Percentiles rank a stretch among this genome's conserved stretches.
Conservation (phyloP, 2,329 filamentous ascomycete genomes). For the Diaporthe destruens region DNA sequence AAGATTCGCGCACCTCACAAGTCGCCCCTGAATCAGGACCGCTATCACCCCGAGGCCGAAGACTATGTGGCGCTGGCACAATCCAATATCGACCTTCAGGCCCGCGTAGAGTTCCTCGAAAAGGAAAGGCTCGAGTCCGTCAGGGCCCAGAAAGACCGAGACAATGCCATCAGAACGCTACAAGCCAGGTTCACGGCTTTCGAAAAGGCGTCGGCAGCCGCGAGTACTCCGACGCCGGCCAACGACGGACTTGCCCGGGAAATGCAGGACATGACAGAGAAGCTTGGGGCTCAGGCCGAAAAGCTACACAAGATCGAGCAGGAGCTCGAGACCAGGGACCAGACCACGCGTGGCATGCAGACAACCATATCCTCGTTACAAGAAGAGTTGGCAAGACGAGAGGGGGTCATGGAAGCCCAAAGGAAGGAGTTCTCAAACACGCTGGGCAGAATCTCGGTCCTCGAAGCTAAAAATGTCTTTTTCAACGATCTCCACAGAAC, state of each 20-base stretch:
- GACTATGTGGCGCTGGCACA: neutral
- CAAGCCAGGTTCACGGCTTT: conserved; percentile 9
- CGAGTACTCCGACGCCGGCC: neutral
- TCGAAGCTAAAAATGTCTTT: neutral
- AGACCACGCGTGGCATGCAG: neutral
- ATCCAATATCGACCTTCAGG: conserved; percentile 1
- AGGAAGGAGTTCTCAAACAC: neutral
- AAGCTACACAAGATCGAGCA: neutral
- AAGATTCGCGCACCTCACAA: neutral
- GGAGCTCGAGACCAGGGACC: neutral
- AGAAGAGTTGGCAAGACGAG: neutral
- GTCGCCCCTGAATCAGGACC: neutral
- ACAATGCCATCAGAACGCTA: neutral
- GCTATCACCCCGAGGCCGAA: too few species aligned
- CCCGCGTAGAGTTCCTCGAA: conserved; percentile 1
- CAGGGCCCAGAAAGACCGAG: neutral
- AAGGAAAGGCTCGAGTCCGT: conserved; percentile 3
- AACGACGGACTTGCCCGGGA: neutral
- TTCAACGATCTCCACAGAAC: conserved; percentile 1
- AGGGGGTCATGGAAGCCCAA: neutral
- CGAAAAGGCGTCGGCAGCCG: neutral
- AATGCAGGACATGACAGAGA: neutral
- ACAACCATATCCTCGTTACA: conserved; percentile 10
- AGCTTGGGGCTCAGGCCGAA: neutral
- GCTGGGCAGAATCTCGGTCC: neutral